Percentiles rank a stretch among this genome's conserved stretches.
These are phyloP conservation scores for Ricinus communis DNA, from an alignment of 345 rosid genomes.

Conservation along the genomic window DNA sequence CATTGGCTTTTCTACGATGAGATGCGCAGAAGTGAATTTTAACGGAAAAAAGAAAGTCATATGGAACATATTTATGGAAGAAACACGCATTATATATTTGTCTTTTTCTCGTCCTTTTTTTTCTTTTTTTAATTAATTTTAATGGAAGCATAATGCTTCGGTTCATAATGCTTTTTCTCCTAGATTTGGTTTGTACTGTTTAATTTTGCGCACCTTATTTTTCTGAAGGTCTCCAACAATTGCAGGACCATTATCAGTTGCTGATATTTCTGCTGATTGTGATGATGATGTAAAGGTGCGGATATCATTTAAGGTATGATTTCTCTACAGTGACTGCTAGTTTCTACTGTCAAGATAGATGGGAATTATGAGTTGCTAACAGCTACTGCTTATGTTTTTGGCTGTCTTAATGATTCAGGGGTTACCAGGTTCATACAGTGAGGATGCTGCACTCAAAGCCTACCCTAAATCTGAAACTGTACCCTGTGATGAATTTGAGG, in stretches of 20 bases:
- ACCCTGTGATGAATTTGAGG: slow-evolving; percentile 56
- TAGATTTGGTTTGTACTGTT: neutral
- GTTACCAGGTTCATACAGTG: slow-evolving; percentile 49
- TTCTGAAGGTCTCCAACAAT: slow-evolving; percentile 3
- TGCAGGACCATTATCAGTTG: slow-evolving; percentile 50
- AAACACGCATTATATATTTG: too few species aligned
- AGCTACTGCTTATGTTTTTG: neutral
- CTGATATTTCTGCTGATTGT: slow-evolving; percentile 41
- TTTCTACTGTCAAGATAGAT: slow-evolving; percentile 7
- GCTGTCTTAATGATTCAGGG: slow-evolving; percentile 40
- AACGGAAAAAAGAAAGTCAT: too few species aligned
- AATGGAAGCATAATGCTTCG: neutral
- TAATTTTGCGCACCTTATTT: neutral
- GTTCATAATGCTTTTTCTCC: neutral
- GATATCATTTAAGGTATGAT: slow-evolving; percentile 52
- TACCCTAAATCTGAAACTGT: slow-evolving; percentile 61
- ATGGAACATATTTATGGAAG: too few species aligned
- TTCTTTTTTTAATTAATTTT: neutral
- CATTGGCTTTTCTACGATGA: too few species aligned
- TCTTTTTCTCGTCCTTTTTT: too few species aligned
- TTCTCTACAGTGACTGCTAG: neutral
- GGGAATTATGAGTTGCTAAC: slow-evolving; percentile 12
- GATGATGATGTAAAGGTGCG: slow-evolving; percentile 37
- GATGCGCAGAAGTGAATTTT: too few species aligned
- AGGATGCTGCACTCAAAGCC: slow-evolving; percentile 67